These are phyloP conservation scores for Plasmodium billcollinsi DNA, from an alignment of 169 alveolate genomes.

Conservation along the genomic window DNA sequence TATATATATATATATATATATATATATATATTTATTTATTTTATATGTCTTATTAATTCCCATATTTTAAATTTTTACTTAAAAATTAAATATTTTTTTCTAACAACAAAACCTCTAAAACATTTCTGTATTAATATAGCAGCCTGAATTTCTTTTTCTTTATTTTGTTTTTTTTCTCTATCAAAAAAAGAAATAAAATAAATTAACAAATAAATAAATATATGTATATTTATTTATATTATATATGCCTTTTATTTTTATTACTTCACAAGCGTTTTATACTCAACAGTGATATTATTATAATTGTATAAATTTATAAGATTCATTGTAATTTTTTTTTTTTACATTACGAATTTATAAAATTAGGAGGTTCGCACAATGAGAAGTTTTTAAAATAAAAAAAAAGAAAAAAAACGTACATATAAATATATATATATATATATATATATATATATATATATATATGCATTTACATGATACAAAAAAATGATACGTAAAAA, in stretches of 20 bases:
- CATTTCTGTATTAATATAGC: slow-evolving; percentile 56
- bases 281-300: slow-evolving; percentile 15
- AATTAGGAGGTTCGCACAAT: not conserved
- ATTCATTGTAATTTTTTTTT: slow-evolving; percentile 14
- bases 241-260: not conserved
- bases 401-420: not conserved
- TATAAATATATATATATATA: not conserved
- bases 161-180: slow-evolving; percentile 57
- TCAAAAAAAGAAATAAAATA: not conserved
- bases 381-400: not conserved
- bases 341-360: not conserved
- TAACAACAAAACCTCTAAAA: slow-evolving; percentile 29
- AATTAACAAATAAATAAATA: not conserved
- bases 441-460: slow-evolving; percentile 3
- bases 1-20: not conserved
- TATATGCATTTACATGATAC: too few relatives aligned
- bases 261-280: slow-evolving; percentile 50
- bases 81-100: slow-evolving; percentile 42
- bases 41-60: too few relatives aligned
- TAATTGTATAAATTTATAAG: slow-evolving; percentile 23
- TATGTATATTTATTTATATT: not conserved
- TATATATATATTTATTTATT: not conserved
- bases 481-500: too few relatives aligned
- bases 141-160: slow-evolving; percentile 25
- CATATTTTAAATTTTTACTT: slow-evolving; percentile 4